Evolutionary conservation across 2,329 filamentous ascomycete genomes (phyloP), one percentile per base, ranked within the genome.

Genomic region (Scedosporium boydii): DNA sequence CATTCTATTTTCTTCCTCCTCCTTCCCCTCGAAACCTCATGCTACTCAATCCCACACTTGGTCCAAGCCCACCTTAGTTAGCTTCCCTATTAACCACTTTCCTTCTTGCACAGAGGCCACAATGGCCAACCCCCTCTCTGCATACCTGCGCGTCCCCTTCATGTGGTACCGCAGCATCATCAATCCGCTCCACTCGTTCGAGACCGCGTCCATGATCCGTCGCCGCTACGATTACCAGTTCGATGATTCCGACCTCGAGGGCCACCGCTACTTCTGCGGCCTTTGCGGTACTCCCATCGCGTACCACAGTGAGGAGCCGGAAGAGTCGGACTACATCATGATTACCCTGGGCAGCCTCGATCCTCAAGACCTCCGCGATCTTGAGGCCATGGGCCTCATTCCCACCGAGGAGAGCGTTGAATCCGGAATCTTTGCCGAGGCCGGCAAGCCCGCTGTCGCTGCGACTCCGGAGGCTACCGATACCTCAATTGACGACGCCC

Each of bases 201-300:
- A 96, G 76, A 85, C 86, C 16, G 82, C 85, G 72, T 68, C 78
- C 61, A 78, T 79, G 60, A 92, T 92, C 70, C 85, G 84, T 62
- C 83, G 87, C 48, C 80, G 82, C 58, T 92, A 90, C 73, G 84
- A 84, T 9, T 82, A 87, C 23, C 79, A 78, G 2, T 76, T 79
- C 67, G 82, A 83, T 14, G 21, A 53, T 60, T 79, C 81, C 60
- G 76, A 82, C 68, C 79, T 84, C 1, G 51, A 55, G 51, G 51
- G 51, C 6, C 86, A 88, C 71, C 86, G 90, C 59, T 84, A 91
- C 67, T 97, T 97, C 74, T 97, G 93, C 75, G 93, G 93, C 26
- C 96, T 89, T 77, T 96, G 93, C 72, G 93, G 93, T 60, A 96
- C 92, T 0, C 89, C 90, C 12, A 78, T 97, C 61, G 88, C 88